Base-by-base conservation (phyloP, 441 rosid genomes). In the Bruguiera hainesii region DNA sequence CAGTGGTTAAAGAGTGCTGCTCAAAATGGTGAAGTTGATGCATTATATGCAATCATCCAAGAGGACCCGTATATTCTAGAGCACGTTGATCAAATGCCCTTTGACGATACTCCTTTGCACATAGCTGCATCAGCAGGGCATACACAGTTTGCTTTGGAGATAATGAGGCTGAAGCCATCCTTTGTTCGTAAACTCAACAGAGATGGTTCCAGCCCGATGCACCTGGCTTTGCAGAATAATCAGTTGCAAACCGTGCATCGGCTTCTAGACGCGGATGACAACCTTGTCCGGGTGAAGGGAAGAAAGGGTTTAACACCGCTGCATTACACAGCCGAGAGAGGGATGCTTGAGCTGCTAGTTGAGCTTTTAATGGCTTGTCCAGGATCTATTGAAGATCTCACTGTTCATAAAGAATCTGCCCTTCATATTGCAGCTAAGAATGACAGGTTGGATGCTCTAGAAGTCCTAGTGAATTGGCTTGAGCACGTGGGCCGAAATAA, bases 81-180 rank as follows among this genome's bases (percentile, higher is more conserved):
- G 18, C 48, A 10, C 9, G 21, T 52, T 52, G 26, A 52, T 52
- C 26, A 52, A 52, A 28, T 52, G 28, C 13, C 56, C 13, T 20
- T 52, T n/a, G 56, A 73, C 64, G 5, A 68, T 78, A 0, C 75
- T 78, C 82, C 82, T 46, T 64, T 80, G 56, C 86, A 80, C 46
- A 33, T 63, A 7, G 76, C 86, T 55, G 65, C 73, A 29, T 28
- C 7, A 9, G 58, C 42, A 5, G 81, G 86, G 1, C 42, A 68
- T 35, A 56, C 62, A 49, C 66, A 71, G 55, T 78, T 61, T 7
- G 76, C 80, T 9, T 50, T 62, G 72, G 81, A 82, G 31, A 30
- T 78, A 2, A 70, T 77, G 65, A 68, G 67, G 31, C 25, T 79
- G 51, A 57, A 66, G 28, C 82, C 82, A 6, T 73, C 75, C 7